These are phyloP conservation scores for Phyllosticta paracitricarpa DNA, from an alignment of 2,329 filamentous ascomycete genomes.

Conservation along the genomic window DNA sequence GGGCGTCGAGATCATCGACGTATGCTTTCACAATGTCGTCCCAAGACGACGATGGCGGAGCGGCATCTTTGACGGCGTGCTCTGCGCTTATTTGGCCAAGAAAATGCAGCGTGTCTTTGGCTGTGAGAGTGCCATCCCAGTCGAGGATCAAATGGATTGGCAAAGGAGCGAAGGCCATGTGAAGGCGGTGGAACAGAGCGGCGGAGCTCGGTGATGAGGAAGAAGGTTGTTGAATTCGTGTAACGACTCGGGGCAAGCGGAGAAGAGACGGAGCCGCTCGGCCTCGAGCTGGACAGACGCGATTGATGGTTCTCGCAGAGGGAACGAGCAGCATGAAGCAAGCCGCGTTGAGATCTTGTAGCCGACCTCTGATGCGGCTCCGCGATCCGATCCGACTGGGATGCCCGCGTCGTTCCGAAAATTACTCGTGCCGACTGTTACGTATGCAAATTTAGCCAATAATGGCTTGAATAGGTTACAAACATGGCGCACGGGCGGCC, in stretches of 20 bases:
- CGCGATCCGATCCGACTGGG: background rate
- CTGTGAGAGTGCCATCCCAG: slow-evolving; percentile 39
- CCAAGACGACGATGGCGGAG: slow-evolving; percentile 22
- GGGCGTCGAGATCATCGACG: slow-evolving; percentile 28
- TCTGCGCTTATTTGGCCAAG: slow-evolving; percentile 26
- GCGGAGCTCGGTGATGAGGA: background rate
- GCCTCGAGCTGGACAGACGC: background rate
- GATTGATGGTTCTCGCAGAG: background rate
- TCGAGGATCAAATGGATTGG: slow-evolving; percentile 33
- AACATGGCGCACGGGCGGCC: background rate
- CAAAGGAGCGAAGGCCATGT: slow-evolving; percentile 1
- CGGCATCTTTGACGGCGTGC: background rate
- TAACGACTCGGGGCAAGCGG: background rate
- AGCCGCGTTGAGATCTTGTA: background rate
- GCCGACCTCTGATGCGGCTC: background rate
- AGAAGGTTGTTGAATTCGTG: background rate
- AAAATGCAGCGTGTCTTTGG: slow-evolving; percentile 34
- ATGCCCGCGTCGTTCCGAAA: slow-evolving; percentile 5
- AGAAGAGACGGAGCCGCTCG: background rate
- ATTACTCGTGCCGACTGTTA: slow-evolving; percentile 5
- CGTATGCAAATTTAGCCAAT: background rate
- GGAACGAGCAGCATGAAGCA: background rate
- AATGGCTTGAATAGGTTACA: background rate
- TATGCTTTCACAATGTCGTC: slow-evolving; percentile 30
- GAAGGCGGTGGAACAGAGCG: background rate